phyloP scores from a whole-genome alignment of 2,329 filamentous ascomycete species.

The Aspergillus sp. region DNA sequence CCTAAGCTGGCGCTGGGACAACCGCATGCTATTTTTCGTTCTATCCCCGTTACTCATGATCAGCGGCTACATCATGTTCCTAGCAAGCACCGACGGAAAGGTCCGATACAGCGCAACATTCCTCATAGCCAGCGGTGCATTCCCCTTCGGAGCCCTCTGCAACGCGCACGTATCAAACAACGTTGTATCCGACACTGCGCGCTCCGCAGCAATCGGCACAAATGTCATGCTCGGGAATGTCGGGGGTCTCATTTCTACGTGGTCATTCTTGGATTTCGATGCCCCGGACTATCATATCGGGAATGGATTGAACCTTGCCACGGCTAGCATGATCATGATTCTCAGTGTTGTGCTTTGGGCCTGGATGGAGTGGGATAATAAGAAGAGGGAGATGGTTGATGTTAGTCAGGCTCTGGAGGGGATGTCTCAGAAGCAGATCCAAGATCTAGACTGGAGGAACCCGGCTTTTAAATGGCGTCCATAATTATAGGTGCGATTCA shows the following conservation, averaged over 20 bases:
- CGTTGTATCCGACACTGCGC: constrained; percentile 69
- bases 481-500: no score
- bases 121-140: constrained; percentile 64
- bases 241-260: constrained; percentile 67
- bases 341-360: constrained; percentile 49
- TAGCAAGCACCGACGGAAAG: constrained; percentile 53
- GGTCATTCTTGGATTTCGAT: constrained; percentile 66
- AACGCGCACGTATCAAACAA: constrained; percentile 70
- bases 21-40: constrained; percentile 62
- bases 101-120: constrained; percentile 73
- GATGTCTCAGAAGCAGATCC: constrained; percentile 53
- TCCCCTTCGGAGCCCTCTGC: constrained; percentile 62
- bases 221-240: constrained; percentile 73
- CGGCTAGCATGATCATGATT: constrained; percentile 50
- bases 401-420: constrained; percentile 58
- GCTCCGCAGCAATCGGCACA: constrained; percentile 64
- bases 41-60: constrained; percentile 63
- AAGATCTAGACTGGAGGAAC: constrained; percentile 66
- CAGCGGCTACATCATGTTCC: constrained; percentile 69
- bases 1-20: constrained; percentile 61
- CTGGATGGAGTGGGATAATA: constrained; percentile 67
- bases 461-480: constrained; percentile 42
- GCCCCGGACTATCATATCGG: constrained; percentile 68
- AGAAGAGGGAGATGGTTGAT: constrained; percentile 53
- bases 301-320: constrained; percentile 69